Evolutionary conservation across 257 asterid genomes (phyloP).

Genomic region (Thymus mandschuricus): DNA sequence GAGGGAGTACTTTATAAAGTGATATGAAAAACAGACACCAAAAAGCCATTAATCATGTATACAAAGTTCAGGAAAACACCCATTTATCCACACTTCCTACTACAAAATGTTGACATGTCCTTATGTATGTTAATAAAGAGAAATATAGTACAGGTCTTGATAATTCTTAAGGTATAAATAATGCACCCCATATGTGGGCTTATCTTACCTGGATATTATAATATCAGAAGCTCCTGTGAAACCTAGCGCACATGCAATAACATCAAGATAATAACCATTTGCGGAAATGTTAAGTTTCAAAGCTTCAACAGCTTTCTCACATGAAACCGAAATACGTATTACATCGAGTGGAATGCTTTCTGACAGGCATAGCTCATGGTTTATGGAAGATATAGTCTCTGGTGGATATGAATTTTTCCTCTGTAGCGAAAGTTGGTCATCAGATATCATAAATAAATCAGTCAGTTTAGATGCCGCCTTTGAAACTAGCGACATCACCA

Average conservation of each 20-base stretch:
- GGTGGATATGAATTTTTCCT: slow-evolving; percentile 54
- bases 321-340: slow-evolving; percentile 62
- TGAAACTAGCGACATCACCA: slow-evolving; percentile 61
- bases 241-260: slow-evolving; percentile 65
- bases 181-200: neutral
- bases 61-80: too few relatives aligned
- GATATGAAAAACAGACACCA: too few relatives aligned
- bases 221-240: slow-evolving; percentile 66
- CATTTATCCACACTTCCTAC: too few relatives aligned
- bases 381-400: slow-evolving; percentile 52
- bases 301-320: slow-evolving; percentile 51
- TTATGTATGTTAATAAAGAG: too few relatives aligned
- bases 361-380: slow-evolving; percentile 39
- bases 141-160: too few relatives aligned
- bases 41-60: too few relatives aligned
- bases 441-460: slow-evolving; percentile 45
- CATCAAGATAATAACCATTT: slow-evolving; percentile 80
- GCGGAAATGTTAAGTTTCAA: slow-evolving; percentile 50
- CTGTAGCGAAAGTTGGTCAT: slow-evolving; percentile 62
- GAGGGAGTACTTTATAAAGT: too few relatives aligned
- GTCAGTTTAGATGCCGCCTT: slow-evolving; percentile 59
- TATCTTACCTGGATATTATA: slow-evolving; percentile 74
- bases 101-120: too few relatives aligned
- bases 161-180: too few relatives aligned
- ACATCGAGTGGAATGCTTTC: slow-evolving; percentile 58